Percentiles rank a stretch among this genome's conserved stretches.
phyloP scores from a whole-genome alignment of 352 stramenopile genomes.

The Pythium rishiriense region DNA sequence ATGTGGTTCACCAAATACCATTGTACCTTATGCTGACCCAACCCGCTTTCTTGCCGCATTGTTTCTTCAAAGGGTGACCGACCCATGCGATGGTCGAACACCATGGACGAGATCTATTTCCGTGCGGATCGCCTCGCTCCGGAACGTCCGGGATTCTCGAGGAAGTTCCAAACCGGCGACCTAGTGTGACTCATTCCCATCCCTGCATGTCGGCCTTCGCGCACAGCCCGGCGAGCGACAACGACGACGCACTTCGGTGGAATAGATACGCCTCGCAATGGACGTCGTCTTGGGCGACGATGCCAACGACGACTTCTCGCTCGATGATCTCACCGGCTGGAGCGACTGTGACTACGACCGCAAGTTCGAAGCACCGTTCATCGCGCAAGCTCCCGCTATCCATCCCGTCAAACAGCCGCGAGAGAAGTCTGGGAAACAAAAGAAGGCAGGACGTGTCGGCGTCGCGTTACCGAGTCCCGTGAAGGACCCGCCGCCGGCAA shows the following conservation, averaged over 20 bases:
- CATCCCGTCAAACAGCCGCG: not conserved
- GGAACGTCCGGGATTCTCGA: not conserved
- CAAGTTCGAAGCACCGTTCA: no score
- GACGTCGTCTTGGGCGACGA: not conserved
- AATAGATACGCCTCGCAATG: not conserved
- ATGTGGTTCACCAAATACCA: not conserved
- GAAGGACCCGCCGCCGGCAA: no score
- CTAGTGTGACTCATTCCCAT: not conserved
- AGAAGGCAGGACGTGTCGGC: not conserved
- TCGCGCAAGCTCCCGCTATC: not conserved
- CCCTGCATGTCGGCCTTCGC: not conserved
- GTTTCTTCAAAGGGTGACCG: not conserved
- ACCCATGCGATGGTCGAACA: not conserved
- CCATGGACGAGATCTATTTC: not conserved
- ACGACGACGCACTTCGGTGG: no score
- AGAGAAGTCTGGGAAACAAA: not conserved
- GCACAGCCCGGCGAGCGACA: not conserved
- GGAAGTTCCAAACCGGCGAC: not conserved
- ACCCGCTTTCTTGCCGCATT: not conserved
- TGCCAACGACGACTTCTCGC: not conserved
- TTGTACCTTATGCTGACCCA: not conserved
- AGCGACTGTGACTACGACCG: conserved; percentile 8
- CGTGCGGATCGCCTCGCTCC: not conserved
- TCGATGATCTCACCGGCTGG: conserved; percentile 11
- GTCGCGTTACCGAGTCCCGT: no score